These are phyloP conservation scores for Leccinum broughii DNA, from an alignment of 768 basidiomycete species.

Conservation along the genomic window DNA sequence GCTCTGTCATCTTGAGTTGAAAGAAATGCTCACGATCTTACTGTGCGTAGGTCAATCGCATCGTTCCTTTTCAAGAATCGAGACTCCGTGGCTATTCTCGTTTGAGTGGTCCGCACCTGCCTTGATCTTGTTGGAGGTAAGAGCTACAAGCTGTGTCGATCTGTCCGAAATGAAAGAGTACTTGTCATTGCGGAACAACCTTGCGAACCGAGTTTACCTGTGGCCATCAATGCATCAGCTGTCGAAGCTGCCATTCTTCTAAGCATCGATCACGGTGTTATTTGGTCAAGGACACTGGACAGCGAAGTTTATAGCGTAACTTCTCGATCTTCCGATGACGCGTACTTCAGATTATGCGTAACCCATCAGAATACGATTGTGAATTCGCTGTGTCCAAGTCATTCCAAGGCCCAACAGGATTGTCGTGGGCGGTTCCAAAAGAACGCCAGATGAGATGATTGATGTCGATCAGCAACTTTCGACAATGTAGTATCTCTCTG, in stretches of 20 bases:
- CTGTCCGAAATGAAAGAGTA: background rate
- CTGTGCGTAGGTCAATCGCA: background rate
- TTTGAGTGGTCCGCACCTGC: background rate
- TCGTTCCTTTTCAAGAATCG: background rate
- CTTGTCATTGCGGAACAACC: background rate
- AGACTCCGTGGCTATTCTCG: background rate
- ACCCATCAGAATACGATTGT: background rate
- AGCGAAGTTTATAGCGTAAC: background rate
- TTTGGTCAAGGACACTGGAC: background rate
- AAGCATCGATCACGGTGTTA: background rate
- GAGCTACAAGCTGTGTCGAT: background rate
- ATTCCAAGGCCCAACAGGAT: background rate
- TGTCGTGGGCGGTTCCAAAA: background rate
- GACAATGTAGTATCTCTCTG: background rate
- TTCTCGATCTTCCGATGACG: background rate
- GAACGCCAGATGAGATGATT: background rate
- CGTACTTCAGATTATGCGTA: background rate
- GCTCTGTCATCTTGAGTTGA: slow-evolving; percentile 16
- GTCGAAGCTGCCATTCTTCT: background rate
- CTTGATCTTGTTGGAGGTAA: background rate
- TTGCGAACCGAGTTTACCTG: background rate
- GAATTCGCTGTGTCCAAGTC: background rate
- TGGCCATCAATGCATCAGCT: background rate
- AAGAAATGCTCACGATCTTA: background rate
- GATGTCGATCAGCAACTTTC: background rate